phyloP scores from a whole-genome alignment of 208 protist genomes.

The Phytomonas francai region DNA sequence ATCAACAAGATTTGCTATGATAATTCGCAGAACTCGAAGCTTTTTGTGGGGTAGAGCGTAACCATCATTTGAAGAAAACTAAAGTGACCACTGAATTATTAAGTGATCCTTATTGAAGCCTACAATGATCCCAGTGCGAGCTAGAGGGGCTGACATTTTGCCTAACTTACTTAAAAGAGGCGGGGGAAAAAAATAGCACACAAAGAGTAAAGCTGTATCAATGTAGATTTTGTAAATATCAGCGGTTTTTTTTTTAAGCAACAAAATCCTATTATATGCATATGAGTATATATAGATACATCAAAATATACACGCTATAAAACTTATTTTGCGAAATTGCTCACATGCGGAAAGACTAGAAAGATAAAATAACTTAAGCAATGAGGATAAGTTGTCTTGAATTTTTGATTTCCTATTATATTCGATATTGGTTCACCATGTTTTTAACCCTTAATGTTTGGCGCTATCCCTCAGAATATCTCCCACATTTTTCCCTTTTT shows the following conservation, averaged over 20 bases:
- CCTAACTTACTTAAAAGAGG: conserved; percentile 1
- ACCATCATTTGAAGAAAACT: conserved; percentile 10
- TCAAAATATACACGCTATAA: neutral
- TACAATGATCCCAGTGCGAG: neutral
- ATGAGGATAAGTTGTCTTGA: neutral
- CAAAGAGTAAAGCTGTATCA: neutral
- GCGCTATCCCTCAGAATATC: conserved; percentile 13
- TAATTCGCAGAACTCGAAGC: neutral
- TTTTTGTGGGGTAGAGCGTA: neutral
- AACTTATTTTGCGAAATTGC: neutral
- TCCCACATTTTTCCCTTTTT: conserved; percentile 14
- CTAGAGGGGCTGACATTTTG: conserved; percentile 9
- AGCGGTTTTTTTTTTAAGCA: neutral
- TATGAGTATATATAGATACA: neutral
- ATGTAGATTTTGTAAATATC: neutral
- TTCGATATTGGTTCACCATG: conserved; percentile 4
- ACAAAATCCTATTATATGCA: neutral
- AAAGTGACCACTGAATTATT: neutral
- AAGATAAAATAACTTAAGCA: neutral
- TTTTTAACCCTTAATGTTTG: neutral
- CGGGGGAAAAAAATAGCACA: neutral
- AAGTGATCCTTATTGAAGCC: neutral
- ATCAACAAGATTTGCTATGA: neutral
- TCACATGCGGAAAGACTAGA: conserved; percentile 3
- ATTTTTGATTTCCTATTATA: neutral